phyloP scores from a whole-genome alignment of 2,329 filamentous ascomycete species.

The Beauveria sp. region DNA sequence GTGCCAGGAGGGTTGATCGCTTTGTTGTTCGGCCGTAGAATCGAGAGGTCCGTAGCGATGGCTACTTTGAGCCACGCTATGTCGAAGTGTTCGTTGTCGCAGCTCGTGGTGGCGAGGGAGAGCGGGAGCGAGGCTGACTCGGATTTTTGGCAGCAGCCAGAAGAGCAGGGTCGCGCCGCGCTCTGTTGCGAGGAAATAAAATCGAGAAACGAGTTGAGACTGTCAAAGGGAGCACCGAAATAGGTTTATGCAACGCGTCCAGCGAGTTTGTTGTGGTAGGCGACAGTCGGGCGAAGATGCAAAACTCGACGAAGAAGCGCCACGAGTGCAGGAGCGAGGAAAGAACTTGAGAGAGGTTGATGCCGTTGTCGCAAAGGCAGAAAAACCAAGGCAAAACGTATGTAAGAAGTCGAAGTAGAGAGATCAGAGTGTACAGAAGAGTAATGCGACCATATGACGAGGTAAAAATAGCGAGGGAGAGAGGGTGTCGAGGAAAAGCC shows the following conservation, averaged over 20 bases:
- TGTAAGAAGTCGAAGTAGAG: background rate
- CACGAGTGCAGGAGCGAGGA: conserved; percentile 3
- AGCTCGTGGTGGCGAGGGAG: background rate
- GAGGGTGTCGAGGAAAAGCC: conserved; percentile 8
- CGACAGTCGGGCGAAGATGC: background rate
- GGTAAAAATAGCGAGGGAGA: conserved; percentile 6
- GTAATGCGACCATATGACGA: background rate
- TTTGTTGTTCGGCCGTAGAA: background rate
- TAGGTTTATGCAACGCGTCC: background rate
- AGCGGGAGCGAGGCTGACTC: background rate
- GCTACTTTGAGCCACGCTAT: background rate
- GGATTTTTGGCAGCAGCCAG: background rate
- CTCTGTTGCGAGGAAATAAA: background rate
- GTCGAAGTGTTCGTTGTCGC: background rate
- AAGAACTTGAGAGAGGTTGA: background rate
- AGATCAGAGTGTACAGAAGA: background rate
- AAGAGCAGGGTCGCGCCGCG: conserved; percentile 4
- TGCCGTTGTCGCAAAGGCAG: background rate
- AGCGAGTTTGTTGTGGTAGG: background rate
- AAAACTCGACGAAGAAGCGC: conserved; percentile 1
- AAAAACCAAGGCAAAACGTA: background rate
- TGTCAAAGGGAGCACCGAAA: background rate
- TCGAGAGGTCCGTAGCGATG: background rate
- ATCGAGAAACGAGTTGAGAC: background rate
- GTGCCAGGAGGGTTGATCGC: conserved; percentile 22